Conservation (phyloP, 345 rosid species). For the Linum lewisii region DNA sequence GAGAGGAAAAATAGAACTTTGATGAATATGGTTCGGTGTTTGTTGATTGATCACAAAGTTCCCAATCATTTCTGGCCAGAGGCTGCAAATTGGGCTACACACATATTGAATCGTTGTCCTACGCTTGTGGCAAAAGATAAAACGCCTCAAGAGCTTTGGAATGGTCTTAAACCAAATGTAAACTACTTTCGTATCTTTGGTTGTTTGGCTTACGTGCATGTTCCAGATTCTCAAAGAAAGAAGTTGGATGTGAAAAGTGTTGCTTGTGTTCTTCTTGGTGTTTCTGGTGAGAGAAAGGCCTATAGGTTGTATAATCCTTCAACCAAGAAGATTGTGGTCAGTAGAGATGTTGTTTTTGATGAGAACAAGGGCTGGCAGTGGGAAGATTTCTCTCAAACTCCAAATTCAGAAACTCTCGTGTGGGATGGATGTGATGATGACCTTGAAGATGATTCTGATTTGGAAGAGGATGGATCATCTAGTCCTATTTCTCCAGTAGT, state of each 20-base stretch:
- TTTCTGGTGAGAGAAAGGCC: background rate
- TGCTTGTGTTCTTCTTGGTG: background rate
- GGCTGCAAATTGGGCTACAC: background rate
- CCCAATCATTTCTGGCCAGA: conserved; percentile 6
- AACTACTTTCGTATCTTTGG: background rate
- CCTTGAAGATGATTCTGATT: no score
- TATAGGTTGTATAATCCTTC: background rate
- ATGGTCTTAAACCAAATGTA: background rate
- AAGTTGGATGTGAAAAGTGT: background rate
- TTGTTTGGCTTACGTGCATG: background rate
- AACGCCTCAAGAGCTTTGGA: background rate
- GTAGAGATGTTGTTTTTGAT: background rate
- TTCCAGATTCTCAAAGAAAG: background rate
- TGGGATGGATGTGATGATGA: background rate
- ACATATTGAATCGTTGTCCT: background rate
- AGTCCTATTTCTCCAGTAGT: no score
- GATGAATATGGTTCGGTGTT: background rate
- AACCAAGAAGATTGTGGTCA: background rate
- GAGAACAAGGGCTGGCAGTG: background rate
- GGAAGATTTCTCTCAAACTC: background rate
- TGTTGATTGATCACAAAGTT: background rate
- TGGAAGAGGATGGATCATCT: no score
- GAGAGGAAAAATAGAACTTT: background rate
- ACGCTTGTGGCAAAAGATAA: background rate
- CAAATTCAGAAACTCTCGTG: no score